Percentiles rank a stretch among this genome's conserved stretches.
These are phyloP conservation scores for Trematosphaeria pertusa DNA, from an alignment of 2,329 filamentous ascomycete genomes.

Conservation along the genomic window DNA sequence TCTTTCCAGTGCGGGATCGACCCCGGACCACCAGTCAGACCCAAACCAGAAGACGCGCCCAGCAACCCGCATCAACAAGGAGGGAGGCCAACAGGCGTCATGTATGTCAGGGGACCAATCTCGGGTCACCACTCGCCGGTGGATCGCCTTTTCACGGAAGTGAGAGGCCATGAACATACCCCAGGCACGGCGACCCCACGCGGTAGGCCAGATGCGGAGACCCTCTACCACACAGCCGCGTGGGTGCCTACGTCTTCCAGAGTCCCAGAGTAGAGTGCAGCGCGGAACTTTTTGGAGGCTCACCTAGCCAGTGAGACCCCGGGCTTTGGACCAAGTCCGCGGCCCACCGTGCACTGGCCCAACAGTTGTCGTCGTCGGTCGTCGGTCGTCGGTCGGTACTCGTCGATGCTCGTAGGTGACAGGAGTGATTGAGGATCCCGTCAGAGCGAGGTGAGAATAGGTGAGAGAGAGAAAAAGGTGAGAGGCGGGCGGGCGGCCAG, in stretches of 20 bases:
- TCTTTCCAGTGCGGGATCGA: too few species aligned
- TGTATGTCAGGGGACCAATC: neutral
- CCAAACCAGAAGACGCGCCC: constrained; percentile 5
- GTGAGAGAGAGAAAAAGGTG: constrained; percentile 1
- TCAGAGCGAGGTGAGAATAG: too few species aligned
- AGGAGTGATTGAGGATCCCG: too few species aligned
- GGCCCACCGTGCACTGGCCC: constrained; percentile 8
- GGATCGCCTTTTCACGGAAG: constrained; percentile 1
- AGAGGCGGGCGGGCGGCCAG: neutral
- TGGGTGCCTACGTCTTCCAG: constrained; percentile 6
- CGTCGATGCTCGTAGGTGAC: too few species aligned
- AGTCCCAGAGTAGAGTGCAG: constrained; percentile 8
- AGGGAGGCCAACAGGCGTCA: constrained; percentile 6
- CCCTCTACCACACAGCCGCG: constrained; percentile 1
- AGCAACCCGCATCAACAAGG: constrained; percentile 2
- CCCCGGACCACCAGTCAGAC: too few species aligned
- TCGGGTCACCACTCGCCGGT: constrained; percentile 5
- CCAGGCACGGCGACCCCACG: constrained; percentile 7
- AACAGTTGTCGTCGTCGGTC: neutral
- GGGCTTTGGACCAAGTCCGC: neutral
- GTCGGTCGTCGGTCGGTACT: constrained; percentile 1
- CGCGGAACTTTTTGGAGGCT: constrained; percentile 5
- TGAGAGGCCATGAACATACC: neutral
- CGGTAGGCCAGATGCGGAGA: too few species aligned
- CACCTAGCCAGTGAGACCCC: neutral